A percentile compares a stretch with the other conserved stretches of the same genome.
Evolutionary conservation across 345 rosid genomes (phyloP).

Genomic region (Salix dunnii): DNA sequence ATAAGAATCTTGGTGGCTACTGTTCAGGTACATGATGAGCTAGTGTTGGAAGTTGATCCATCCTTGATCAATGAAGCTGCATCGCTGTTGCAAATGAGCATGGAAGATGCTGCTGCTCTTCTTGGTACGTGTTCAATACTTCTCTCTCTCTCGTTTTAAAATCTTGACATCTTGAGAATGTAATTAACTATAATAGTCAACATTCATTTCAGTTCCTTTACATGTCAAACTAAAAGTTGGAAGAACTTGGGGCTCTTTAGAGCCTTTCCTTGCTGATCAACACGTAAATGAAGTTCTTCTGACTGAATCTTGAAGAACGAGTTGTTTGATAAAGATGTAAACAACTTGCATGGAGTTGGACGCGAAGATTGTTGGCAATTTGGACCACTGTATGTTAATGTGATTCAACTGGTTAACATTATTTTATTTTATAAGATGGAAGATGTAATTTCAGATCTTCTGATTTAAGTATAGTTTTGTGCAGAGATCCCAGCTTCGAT

Average conservation of each 20-base stretch:
- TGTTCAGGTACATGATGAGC: slow-evolving; percentile 86
- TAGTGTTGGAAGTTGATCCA: slow-evolving; percentile 83
- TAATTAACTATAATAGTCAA: background rate
- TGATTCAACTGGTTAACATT: background rate
- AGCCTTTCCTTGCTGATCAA: slow-evolving; percentile 50
- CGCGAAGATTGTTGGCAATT: slow-evolving; percentile 9
- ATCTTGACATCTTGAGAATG: slow-evolving; percentile 2
- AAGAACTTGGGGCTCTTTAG: slow-evolving; percentile 90
- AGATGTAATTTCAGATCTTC: slow-evolving; percentile 8
- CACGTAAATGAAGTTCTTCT: slow-evolving; percentile 19
- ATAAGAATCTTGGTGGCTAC: slow-evolving; percentile 4
- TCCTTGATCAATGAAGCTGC: slow-evolving; percentile 72
- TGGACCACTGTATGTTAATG: slow-evolving; percentile 4
- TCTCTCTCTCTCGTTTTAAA: background rate
- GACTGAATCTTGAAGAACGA: slow-evolving; percentile 21
- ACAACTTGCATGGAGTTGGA: slow-evolving; percentile 5
- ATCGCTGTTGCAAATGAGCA: slow-evolving; percentile 52
- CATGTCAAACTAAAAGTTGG: slow-evolving; percentile 82
- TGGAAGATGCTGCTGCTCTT: slow-evolving; percentile 78
- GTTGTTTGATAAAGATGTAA: background rate
- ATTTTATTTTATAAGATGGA: background rate
- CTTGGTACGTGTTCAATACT: slow-evolving; percentile 43
- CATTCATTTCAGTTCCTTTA: slow-evolving; percentile 62
- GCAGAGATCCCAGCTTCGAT: slow-evolving; percentile 10
- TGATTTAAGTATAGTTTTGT: background rate